Conservation (phyloP, 2,329 filamentous ascomycete species). For the Neopestalotiopsis clavispora region DNA sequence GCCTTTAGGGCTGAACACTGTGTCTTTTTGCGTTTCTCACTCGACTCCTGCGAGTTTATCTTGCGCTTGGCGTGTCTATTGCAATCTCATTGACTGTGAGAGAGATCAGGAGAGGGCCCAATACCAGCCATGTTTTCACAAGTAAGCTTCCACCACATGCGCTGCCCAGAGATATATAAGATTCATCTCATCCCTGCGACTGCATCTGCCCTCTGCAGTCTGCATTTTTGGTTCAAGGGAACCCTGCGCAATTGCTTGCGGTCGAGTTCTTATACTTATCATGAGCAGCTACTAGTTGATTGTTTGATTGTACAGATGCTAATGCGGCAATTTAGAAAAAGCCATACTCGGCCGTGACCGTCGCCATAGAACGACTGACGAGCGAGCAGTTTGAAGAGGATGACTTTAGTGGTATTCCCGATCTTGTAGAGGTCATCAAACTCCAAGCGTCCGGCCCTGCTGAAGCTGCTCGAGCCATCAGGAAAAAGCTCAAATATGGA, state of each 20-base stretch:
- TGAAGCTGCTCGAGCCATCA: slow-evolving; percentile 88
- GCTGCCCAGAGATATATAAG: not conserved
- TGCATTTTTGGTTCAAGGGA: not conserved
- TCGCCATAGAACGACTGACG: slow-evolving; percentile 88
- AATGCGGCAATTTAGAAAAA: slow-evolving; percentile 62
- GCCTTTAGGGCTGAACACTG: not conserved
- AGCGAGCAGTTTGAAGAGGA: slow-evolving; percentile 90
- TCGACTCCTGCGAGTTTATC: not conserved
- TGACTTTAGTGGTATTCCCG: slow-evolving; percentile 88
- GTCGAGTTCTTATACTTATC: not conserved
- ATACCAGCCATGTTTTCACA: slow-evolving; percentile 23
- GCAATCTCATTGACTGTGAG: not conserved
- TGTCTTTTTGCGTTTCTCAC: not conserved
- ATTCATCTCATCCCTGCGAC: not conserved
- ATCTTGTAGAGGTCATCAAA: slow-evolving; percentile 91
- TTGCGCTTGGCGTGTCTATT: not conserved
- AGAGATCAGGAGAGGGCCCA: not conserved
- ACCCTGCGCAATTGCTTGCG: not conserved
- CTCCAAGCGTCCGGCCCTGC: slow-evolving; percentile 85
- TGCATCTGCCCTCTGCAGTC: not conserved
- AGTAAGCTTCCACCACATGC: slow-evolving; percentile 17
- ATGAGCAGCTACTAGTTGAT: not conserved
- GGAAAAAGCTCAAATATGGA: slow-evolving; percentile 99
- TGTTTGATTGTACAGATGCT: not conserved
- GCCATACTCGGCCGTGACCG: slow-evolving; percentile 91